A percentile compares a stretch with the other conserved stretches of the same genome.
Conservation (phyloP, 805 yeast genomes). For the Zygosaccharomyces rouxii region DNA sequence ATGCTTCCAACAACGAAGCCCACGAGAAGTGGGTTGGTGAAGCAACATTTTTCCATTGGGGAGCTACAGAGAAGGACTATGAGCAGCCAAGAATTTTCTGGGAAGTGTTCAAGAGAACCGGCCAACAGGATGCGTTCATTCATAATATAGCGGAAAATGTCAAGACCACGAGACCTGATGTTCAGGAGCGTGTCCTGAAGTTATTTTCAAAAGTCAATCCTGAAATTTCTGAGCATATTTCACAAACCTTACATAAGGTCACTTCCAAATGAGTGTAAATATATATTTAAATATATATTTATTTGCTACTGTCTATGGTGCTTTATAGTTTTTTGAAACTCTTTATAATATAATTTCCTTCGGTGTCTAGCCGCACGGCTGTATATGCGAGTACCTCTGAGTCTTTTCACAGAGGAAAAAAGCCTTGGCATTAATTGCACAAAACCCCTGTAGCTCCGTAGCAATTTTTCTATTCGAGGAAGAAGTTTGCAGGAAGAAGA, state of each 20-base stretch:
- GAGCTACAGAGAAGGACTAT: slow-evolving; percentile 49
- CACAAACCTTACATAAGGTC: not conserved
- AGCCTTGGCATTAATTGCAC: too few relatives aligned
- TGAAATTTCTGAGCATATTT: slow-evolving; percentile 48
- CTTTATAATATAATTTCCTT: too few relatives aligned
- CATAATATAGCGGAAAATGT: slow-evolving; percentile 64
- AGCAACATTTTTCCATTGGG: slow-evolving; percentile 69
- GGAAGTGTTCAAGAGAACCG: slow-evolving; percentile 56
- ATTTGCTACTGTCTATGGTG: too few relatives aligned
- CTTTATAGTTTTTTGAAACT: too few relatives aligned
- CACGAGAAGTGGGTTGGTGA: slow-evolving; percentile 63
- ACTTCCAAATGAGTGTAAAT: too few relatives aligned
- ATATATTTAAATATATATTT: too few relatives aligned
- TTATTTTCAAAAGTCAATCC: slow-evolving; percentile 59
- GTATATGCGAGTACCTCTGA: too few relatives aligned
- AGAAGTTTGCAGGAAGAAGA: too few relatives aligned
- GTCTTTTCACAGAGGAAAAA: too few relatives aligned
- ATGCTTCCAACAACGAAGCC: slow-evolving; percentile 37
- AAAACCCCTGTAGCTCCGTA: too few relatives aligned
- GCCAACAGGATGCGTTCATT: slow-evolving; percentile 65
- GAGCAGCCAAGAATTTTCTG: slow-evolving; percentile 61
- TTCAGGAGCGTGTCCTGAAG: slow-evolving; percentile 62
- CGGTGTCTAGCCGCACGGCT: too few relatives aligned
- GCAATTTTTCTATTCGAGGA: too few relatives aligned
- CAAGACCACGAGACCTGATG: slow-evolving; percentile 50